A percentile compares a stretch with the other conserved stretches of the same genome.
phyloP scores from a whole-genome alignment of 2,329 filamentous ascomycete genomes.

The Alternaria incomplexa region DNA sequence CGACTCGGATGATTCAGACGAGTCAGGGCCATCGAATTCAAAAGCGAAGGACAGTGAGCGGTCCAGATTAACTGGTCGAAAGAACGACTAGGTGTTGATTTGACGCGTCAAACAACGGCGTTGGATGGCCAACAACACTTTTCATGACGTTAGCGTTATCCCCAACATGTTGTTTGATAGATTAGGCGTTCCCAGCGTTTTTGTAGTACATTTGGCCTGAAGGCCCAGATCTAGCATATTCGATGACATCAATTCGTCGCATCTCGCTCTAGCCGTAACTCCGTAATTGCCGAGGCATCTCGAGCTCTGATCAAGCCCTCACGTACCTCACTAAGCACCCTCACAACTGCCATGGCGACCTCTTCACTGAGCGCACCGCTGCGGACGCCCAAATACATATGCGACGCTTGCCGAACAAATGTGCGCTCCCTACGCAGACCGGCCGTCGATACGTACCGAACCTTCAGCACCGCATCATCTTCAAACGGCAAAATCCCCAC shows the following conservation, averaged over 20 bases:
- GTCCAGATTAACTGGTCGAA: slow-evolving; percentile 41
- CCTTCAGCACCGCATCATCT: slow-evolving; percentile 16
- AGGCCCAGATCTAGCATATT: background rate
- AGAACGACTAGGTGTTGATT: slow-evolving; percentile 35
- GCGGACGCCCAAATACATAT: slow-evolving; percentile 19
- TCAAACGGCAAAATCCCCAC: background rate
- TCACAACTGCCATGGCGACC: slow-evolving; percentile 18
- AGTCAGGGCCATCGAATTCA: slow-evolving; percentile 63
- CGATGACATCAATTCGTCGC: background rate
- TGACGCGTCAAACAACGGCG: slow-evolving; percentile 10
- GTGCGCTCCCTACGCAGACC: slow-evolving; percentile 3
- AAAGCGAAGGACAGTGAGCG: slow-evolving; percentile 39
- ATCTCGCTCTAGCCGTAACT: slow-evolving; percentile 6
- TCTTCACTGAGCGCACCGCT: background rate
- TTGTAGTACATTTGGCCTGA: background rate
- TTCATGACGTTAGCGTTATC: slow-evolving; percentile 4
- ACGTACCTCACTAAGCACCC: background rate
- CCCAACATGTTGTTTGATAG: background rate
- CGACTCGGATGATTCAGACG: slow-evolving; percentile 4
- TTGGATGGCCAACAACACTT: slow-evolving; percentile 12
- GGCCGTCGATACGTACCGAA: slow-evolving; percentile 8
- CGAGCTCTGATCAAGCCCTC: slow-evolving; percentile 9
- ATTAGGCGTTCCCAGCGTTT: slow-evolving; percentile 14
- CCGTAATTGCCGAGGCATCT: slow-evolving; percentile 24
- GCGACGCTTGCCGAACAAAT: slow-evolving; percentile 25